A percentile compares a stretch with the other conserved stretches of the same genome.
These are phyloP conservation scores for Russula sp. DNA, from an alignment of 768 basidiomycete species.

Conservation along the genomic window DNA sequence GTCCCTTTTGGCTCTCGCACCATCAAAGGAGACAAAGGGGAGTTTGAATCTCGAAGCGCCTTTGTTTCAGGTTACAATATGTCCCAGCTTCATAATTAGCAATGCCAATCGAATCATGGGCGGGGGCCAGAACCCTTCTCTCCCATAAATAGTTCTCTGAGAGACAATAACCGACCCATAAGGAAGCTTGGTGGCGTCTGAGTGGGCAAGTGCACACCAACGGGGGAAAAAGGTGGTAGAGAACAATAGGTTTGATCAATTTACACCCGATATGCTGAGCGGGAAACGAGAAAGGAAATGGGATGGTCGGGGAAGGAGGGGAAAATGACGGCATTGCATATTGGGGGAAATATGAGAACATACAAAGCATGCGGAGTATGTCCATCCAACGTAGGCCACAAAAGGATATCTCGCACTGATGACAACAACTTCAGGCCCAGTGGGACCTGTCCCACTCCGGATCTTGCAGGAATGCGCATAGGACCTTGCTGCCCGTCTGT, in stretches of 20 bases:
- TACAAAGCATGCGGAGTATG: conserved; percentile 13
- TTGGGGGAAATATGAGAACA: background rate
- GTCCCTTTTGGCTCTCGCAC: background rate
- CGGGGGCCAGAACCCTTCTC: background rate
- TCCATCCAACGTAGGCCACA: conserved; percentile 9
- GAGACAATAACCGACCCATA: background rate
- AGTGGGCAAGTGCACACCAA: background rate
- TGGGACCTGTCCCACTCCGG: conserved; percentile 85
- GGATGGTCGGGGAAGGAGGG: background rate
- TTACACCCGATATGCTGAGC: conserved; percentile 11
- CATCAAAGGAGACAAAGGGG: background rate
- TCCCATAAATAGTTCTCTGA: background rate
- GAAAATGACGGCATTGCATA: conserved; percentile 1
- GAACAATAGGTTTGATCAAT: background rate
- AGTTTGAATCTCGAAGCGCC: background rate
- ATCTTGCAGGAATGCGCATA: conserved; percentile 93
- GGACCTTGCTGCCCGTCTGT: conserved; percentile 94
- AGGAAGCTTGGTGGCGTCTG: background rate
- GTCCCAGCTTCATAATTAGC: background rate
- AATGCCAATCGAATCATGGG: background rate
- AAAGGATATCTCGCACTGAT: background rate
- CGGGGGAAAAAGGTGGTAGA: background rate
- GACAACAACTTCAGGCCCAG: conserved; percentile 54
- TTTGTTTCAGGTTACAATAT: too few species aligned
- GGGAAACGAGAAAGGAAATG: conserved; percentile 3